These are phyloP conservation scores for Cucurbita moschata DNA, from an alignment of 306 rosid genomes.

Conservation along the genomic window DNA sequence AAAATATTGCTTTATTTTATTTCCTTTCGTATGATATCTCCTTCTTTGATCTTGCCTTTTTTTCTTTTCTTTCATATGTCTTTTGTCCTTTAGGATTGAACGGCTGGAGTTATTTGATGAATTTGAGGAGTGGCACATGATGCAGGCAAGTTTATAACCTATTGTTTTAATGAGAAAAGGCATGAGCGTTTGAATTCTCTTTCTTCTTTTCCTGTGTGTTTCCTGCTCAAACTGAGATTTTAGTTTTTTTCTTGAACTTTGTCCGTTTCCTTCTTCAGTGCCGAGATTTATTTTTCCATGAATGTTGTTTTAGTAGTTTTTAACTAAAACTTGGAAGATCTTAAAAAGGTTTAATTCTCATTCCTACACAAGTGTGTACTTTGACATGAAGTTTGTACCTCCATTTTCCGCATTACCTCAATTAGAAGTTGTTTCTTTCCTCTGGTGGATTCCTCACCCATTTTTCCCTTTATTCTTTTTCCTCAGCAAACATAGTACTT, in stretches of 20 bases:
- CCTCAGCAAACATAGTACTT: neutral
- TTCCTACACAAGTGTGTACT: neutral
- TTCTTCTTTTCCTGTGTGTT: neutral
- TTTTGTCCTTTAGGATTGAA: slow-evolving; percentile 54
- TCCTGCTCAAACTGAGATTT: neutral
- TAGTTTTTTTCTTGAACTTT: neutral
- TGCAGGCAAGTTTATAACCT: slow-evolving; percentile 54
- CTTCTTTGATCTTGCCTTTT: neutral
- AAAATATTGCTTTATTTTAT: neutral
- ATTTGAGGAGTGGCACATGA: slow-evolving; percentile 99
- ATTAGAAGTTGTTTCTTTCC: neutral
- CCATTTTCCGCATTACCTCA: neutral
- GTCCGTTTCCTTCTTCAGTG: neutral
- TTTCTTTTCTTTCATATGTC: neutral
- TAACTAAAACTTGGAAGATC: neutral
- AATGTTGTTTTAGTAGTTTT: neutral
- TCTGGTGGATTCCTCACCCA: neutral
- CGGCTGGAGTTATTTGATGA: slow-evolving; percentile 89
- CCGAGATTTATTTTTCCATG: neutral
- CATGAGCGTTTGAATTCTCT: slow-evolving; percentile 5
- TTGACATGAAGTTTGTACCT: neutral
- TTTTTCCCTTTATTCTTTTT: neutral
- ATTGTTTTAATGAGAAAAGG: slow-evolving; percentile 10
- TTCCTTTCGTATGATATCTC: neutral
- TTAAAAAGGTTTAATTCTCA: neutral